These are phyloP conservation scores for Cladosporium phlei DNA, from an alignment of 2,329 filamentous ascomycete genomes.

Conservation along the genomic window DNA sequence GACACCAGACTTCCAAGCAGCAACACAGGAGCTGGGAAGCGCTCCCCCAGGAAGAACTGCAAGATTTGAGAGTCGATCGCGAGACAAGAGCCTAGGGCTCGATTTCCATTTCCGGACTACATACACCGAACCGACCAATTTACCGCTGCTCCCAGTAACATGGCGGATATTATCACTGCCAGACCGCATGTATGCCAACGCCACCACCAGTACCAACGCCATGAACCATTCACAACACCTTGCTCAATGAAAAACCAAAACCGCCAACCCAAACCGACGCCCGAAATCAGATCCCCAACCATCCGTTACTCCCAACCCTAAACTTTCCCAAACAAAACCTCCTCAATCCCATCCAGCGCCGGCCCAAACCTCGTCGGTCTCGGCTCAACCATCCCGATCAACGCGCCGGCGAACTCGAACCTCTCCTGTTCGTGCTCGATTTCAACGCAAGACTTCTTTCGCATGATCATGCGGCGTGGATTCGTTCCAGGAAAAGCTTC, in stretches of 20 bases:
- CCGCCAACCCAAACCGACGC: background rate
- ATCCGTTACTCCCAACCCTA: slow-evolving; percentile 2
- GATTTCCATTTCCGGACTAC: too few species aligned
- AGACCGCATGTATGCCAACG: too few species aligned
- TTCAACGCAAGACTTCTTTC: slow-evolving; percentile 29
- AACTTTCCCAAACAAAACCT: slow-evolving; percentile 26
- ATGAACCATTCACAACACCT: background rate
- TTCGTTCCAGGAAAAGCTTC: background rate
- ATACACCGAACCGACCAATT: too few species aligned
- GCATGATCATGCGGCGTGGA: slow-evolving; percentile 19
- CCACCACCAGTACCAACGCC: background rate
- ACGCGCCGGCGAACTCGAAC: slow-evolving; percentile 18
- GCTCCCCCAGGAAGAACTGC: background rate
- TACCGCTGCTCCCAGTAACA: background rate
- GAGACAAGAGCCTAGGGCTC: too few species aligned
- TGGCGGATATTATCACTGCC: slow-evolving; percentile 6
- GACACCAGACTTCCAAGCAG: background rate
- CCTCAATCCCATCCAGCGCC: slow-evolving; percentile 30
- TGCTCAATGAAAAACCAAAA: background rate
- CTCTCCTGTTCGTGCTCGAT: slow-evolving; percentile 31
- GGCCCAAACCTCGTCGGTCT: slow-evolving; percentile 23
- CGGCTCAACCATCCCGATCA: slow-evolving; percentile 29
- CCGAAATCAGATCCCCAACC: background rate
- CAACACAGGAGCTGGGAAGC: background rate
- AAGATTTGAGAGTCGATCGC: too few species aligned